Evolutionary conservation across 345 rosid genomes (phyloP), one percentile per base, ranked within the genome.

Genomic region (Eucalyptus curtisii): DNA sequence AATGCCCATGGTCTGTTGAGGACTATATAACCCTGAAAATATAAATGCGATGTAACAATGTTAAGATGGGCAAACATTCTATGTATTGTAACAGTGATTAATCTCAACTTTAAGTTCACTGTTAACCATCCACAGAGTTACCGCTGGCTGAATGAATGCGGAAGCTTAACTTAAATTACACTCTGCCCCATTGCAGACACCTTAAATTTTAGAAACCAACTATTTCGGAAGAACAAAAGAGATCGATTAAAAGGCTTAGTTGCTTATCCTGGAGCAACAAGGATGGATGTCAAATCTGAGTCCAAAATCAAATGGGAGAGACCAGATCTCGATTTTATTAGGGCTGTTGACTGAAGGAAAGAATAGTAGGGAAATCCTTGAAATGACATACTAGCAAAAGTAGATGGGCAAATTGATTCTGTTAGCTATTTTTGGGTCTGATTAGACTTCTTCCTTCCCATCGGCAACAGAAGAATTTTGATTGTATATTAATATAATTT

Each of bases 1-100:
- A 97, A 98, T 40, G 99, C 99, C 99, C 99, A 95, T 11, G 99
- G 99, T 90, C 99, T 94, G 92, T 98, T 98, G 59, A 96, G 94
- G 57, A 98, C 99, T 68, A 98, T 92, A 92, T 97, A 98, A 64
- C 99, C 99, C 99, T 98, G 95, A 45, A 52, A 86, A 82, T 61
- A 61, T 61, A 13, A 61, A 61, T 61, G 33, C 33, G 19, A 61
- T 30, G 33, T 17, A n/a, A 61, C 71, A 61, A 13, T 30, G 33
- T 61, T 61, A 61, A 13, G 71, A 61, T 30, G 15, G 33, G 33
- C 71, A 61, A 61, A 61, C 33, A n/a, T 13, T 61, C 71, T 13
- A 61, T 14, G 13, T 30, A 61, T 61, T 13, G 71, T 61, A 30
- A 30, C 33, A 30, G 33, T 13, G 33, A 61, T 30, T 61, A 61